phyloP scores from a whole-genome alignment of 768 basidiomycete genomes.

The Rhizopogon roseolus region DNA sequence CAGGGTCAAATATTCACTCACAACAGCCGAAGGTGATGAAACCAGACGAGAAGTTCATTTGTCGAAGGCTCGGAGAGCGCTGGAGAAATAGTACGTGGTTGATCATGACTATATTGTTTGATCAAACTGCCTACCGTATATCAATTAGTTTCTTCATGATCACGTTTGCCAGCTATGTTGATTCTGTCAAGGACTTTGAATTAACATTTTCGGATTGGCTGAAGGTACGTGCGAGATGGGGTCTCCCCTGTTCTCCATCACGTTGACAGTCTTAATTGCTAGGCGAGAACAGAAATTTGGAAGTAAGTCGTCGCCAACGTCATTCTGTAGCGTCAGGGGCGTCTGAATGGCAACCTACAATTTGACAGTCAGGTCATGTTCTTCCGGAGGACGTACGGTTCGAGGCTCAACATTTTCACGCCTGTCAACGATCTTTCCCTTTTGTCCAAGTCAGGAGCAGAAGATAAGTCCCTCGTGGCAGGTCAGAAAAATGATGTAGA shows the following conservation, averaged over 20 bases:
- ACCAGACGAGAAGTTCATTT: conserved; percentile 47
- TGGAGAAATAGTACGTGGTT: conserved; percentile 82
- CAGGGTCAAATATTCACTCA: conserved; percentile 82
- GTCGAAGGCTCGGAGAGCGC: conserved; percentile 62
- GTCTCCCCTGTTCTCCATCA: not conserved
- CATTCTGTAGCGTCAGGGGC: not conserved
- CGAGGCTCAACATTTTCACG: conserved; percentile 83
- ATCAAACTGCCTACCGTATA: not conserved
- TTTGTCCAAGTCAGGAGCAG: conserved; percentile 66
- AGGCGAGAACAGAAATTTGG: conserved; percentile 87
- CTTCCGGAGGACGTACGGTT: conserved; percentile 75
- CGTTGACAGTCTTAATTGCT: not conserved
- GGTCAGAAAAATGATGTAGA: conserved; percentile 73
- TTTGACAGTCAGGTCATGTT: conserved; percentile 73
- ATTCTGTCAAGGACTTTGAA: conserved; percentile 55
- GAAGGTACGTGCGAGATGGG: conserved; percentile 41
- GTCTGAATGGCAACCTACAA: not conserved
- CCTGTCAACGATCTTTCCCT: conserved; percentile 86
- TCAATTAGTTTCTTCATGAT: conserved; percentile 82
- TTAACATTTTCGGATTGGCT: conserved; percentile 86
- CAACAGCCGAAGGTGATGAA: conserved; percentile 64
- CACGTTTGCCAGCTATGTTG: conserved; percentile 86
- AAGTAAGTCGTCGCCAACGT: conserved; percentile 52
- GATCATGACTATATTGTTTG: not conserved
- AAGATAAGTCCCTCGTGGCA: conserved; percentile 49